Percentiles rank a stretch among this genome's conserved stretches.
These are phyloP conservation scores for Colletotrichum brevisporum DNA, from an alignment of 2,329 filamentous ascomycete species.

Conservation along the genomic window DNA sequence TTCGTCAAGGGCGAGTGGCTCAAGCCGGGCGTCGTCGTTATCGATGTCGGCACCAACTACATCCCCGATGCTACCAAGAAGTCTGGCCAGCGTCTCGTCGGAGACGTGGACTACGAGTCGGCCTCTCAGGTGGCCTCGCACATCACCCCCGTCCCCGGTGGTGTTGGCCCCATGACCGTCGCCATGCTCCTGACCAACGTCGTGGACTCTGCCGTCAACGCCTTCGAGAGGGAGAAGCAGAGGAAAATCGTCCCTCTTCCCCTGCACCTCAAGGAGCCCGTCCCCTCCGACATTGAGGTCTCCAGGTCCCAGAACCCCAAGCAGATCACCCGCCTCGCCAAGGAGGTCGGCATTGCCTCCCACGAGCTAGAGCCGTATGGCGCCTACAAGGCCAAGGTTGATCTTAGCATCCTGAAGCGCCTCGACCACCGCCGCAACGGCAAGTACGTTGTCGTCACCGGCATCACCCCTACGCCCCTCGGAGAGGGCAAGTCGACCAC, in stretches of 20 bases:
- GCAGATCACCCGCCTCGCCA: conserved; percentile 85
- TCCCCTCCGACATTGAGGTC: conserved; percentile 96
- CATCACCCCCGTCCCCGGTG: conserved; percentile 96
- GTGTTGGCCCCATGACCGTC: conserved; percentile 98
- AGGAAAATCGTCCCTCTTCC: conserved; percentile 87
- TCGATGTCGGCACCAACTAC: conserved; percentile 98
- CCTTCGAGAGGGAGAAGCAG: conserved; percentile 86
- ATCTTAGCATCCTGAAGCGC: conserved; percentile 84
- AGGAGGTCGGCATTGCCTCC: conserved; percentile 88
- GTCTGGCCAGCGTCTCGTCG: conserved; percentile 91
- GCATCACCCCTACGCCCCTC: conserved; percentile 95
- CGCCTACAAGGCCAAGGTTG: conserved; percentile 95
- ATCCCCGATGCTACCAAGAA: conserved; percentile 91
- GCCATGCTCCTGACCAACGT: conserved; percentile 98
- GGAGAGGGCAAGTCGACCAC: conserved; percentile 99
- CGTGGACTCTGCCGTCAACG: conserved; percentile 84
- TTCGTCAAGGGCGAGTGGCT: conserved; percentile 97
- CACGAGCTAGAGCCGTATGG: conserved; percentile 96
- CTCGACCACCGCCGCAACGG: conserved; percentile 90
- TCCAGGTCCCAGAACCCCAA: conserved; percentile 94
- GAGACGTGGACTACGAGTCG: conserved; percentile 93
- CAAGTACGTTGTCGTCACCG: conserved; percentile 91
- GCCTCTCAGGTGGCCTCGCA: conserved; percentile 88
- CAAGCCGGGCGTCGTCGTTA: conserved; percentile 94
- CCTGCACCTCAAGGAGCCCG: conserved; percentile 81